Evolutionary conservation across 345 rosid species (phyloP), one percentile per base, ranked within the genome.

Genomic region (Salix koriyanagi): DNA sequence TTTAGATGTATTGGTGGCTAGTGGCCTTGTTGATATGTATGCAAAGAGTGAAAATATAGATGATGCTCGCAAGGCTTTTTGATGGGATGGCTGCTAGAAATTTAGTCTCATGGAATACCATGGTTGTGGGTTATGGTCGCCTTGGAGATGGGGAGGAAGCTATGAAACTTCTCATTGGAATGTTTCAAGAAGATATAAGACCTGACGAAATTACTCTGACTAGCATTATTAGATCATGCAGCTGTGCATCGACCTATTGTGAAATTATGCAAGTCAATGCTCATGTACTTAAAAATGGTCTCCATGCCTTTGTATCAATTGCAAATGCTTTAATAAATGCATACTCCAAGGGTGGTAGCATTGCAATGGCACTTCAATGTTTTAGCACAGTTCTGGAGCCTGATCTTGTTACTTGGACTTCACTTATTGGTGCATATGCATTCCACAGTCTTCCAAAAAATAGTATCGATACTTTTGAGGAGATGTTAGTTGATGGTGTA

Each of bases 201-300:
- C 92, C 93, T 8, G 92, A 91, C 70, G 96, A 90, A 79, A 73
- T 87, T 77, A 89, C 90, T 71, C 64, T 91, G 70, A 85, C 94
- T 28, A 85, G 90, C 79, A 76, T 90, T 75, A 66, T 92, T 74
- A 86, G 89, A 83, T 90, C 93, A 13, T 88, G 89, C 71, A 80
- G 90, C 37, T 78, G 61, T 71, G 69, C 66, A 67, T 85, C 90
- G 18, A 75, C 83, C 23, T 30, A 25, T n/a, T 39, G 42, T 72
- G 94, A 90, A 85, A 79, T 86, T 70, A 69, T 73, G 79, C 90
- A 88, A 76, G 77, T 87, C 39, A 97, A 88, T 72, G 86, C 91
- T 69, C 66, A 44, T 54, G 75, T 74, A 70, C 78, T 85, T 23
- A 90, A 90, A 83, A 70, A 46, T 36, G 91, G 91, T 69, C 79